Evolutionary conservation across 179 eudicot species (phyloP).

Genomic region (Amaranthus tricolor): DNA sequence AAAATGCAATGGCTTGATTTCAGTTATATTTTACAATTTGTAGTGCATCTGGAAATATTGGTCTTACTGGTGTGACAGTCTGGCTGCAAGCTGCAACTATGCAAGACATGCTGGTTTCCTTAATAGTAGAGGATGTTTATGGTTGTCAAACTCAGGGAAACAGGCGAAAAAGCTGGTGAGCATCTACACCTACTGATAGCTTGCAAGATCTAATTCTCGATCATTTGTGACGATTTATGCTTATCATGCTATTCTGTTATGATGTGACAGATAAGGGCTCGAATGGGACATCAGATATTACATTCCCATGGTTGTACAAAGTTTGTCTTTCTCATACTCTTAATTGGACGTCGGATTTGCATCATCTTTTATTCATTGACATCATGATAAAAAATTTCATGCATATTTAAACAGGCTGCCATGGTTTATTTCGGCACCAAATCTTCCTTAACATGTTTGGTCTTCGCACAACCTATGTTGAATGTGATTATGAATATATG

Average conservation of each 20-base stretch:
- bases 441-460: background rate
- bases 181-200: background rate
- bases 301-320: background rate
- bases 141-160: background rate
- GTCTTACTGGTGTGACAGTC: background rate
- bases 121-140: background rate
- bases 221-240: background rate
- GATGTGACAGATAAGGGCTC: background rate
- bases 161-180: background rate
- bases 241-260: background rate
- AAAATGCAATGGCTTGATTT: background rate
- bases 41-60: background rate
- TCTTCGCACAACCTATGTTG: background rate
- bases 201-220: background rate
- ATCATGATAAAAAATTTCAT: background rate
- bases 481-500: background rate
- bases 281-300: background rate
- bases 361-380: background rate
- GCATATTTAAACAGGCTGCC: background rate
- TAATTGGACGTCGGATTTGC: background rate
- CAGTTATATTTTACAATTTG: background rate
- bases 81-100: background rate
- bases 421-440: background rate
- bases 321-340: background rate
- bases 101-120: background rate